These are phyloP conservation scores for Vigna trinervia DNA, from an alignment of 306 rosid species.

Conservation along the genomic window DNA sequence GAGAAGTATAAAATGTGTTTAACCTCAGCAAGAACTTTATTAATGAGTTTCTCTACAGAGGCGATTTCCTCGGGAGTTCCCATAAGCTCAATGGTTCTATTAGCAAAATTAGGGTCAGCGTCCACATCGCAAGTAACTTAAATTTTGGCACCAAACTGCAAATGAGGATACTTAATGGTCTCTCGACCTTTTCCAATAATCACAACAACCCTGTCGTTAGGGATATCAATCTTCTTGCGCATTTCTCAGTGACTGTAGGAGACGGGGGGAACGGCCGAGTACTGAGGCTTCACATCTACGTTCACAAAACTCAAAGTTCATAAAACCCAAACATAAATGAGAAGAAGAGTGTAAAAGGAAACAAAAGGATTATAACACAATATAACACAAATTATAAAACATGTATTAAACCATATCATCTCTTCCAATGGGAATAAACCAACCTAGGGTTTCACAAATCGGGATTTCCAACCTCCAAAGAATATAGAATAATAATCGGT, in stretches of 20 bases:
- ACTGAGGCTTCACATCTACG: constrained; percentile 69
- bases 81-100: constrained; percentile 82
- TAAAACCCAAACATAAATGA: neutral
- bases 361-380: too few species aligned
- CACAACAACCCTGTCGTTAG: constrained; percentile 96
- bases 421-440: too few species aligned
- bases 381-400: too few species aligned
- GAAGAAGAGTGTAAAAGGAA: too few species aligned
- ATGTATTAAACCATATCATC: too few species aligned
- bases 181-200: constrained; percentile 97
- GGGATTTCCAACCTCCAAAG: too few species aligned
- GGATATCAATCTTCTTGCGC: constrained; percentile 84
- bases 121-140: constrained; percentile 95
- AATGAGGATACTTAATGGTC: constrained; percentile 92
- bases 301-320: neutral
- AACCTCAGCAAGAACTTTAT: too few species aligned
- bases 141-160: constrained; percentile 94
- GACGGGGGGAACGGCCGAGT: constrained; percentile 38
- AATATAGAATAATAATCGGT: too few species aligned
- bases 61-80: constrained; percentile 86
- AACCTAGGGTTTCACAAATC: too few species aligned
- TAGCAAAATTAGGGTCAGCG: constrained; percentile 71
- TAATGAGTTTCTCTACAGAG: constrained; percentile 67
- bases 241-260: constrained; percentile 72
- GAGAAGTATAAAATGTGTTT: too few species aligned